Evolutionary conservation across 805 yeast species (phyloP).

Genomic region (Metschnikowia peoriensis): DNA sequence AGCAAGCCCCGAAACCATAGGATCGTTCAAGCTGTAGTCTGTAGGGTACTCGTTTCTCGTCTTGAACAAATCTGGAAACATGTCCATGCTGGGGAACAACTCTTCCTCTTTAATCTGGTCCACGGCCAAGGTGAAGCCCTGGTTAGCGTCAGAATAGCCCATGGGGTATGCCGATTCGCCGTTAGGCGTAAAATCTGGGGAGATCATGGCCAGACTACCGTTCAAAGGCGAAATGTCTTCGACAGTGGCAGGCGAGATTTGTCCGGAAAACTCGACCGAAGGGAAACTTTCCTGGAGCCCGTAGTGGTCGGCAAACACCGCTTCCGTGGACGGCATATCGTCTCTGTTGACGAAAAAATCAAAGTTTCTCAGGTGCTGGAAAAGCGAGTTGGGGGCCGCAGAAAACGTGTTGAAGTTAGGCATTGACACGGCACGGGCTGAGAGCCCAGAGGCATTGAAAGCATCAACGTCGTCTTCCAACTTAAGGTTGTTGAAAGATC

Average conservation of each 20-base stretch:
- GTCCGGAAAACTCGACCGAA: neutral
- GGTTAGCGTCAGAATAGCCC: constrained; percentile 1
- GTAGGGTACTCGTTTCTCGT: constrained; percentile 6
- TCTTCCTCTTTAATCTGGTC: constrained; percentile 9
- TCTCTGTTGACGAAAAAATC: constrained; percentile 3
- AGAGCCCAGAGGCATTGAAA: neutral
- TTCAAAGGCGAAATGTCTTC: constrained; percentile 5
- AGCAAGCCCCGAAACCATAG: constrained; percentile 11
- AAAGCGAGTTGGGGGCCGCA: constrained; percentile 7
- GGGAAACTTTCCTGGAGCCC: constrained; percentile 2
- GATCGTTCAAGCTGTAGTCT: constrained; percentile 11
- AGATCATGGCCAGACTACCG: constrained; percentile 2
- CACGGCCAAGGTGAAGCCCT: constrained; percentile 3
- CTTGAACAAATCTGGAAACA: constrained; percentile 8
- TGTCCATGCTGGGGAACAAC: constrained; percentile 10
- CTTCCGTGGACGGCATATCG: constrained; percentile 7
- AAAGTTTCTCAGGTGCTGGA: constrained; percentile 10
- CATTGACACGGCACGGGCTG: constrained; percentile 19
- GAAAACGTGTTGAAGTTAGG: constrained; percentile 18
- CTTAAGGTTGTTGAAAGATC: constrained; percentile 6
- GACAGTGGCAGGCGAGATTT: constrained; percentile 7
- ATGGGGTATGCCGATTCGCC: constrained; percentile 2
- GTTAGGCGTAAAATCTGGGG: constrained; percentile 4
- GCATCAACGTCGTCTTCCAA: constrained; percentile 8
- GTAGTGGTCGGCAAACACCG: constrained; percentile 6